phyloP scores from a whole-genome alignment of 768 basidiomycete genomes.

The Russula compacta region DNA sequence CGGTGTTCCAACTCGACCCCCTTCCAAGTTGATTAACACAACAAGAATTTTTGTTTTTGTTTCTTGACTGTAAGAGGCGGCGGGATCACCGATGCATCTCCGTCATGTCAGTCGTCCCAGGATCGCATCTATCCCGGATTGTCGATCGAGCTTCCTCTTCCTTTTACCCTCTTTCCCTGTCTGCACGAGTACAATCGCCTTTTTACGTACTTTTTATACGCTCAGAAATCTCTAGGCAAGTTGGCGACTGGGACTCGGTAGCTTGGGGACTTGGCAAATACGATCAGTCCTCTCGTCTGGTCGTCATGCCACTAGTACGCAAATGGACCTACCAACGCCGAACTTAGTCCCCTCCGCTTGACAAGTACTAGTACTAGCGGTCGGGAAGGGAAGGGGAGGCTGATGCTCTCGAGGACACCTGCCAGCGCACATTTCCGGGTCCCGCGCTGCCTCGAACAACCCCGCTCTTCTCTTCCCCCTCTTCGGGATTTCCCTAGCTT shows the following conservation, averaged over 20 bases:
- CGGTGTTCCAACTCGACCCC: neutral
- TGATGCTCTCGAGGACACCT: neutral
- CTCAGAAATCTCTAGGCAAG: neutral
- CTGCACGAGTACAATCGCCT: constrained; percentile 4
- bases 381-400: neutral
- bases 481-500: constrained; percentile 2
- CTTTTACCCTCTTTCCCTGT: neutral
- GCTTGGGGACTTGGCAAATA: no score
- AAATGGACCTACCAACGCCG: neutral
- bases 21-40: no score
- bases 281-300: no score
- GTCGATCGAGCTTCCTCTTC: constrained; percentile 9
- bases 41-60: neutral
- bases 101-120: neutral
- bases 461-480: neutral
- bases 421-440: neutral
- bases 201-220: neutral
- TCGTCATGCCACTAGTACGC: neutral
- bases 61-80: neutral
- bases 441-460: neutral
- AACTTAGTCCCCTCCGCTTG: neutral
- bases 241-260: neutral
- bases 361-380: neutral
- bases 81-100: constrained; percentile 16
- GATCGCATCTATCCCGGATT: constrained; percentile 13